Evolutionary conservation across 169 alveolate genomes (phyloP).

Genomic region (Plasmodium gaboni): DNA sequence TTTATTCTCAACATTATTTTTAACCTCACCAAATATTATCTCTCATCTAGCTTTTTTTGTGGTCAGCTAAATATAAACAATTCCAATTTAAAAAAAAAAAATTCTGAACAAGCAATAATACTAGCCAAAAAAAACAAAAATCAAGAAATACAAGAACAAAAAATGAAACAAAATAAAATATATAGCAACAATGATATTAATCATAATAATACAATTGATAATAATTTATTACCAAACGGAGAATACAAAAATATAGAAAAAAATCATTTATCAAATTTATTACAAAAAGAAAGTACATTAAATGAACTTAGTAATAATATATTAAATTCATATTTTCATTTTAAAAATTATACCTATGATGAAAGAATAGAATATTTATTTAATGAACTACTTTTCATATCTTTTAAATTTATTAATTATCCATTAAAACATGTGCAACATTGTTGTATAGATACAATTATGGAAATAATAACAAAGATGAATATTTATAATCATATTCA

Average conservation of each 20-base stretch:
- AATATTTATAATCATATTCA: constrained; percentile 19
- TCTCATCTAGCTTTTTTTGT: neutral
- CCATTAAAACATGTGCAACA: constrained; percentile 34
- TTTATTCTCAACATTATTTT: constrained; percentile 6
- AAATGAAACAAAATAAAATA: neutral
- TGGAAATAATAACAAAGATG: constrained; percentile 14
- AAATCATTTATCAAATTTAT: neutral
- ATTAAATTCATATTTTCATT: neutral
- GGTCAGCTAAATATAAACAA: neutral
- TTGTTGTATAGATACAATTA: constrained; percentile 1
- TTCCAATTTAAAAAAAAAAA: neutral
- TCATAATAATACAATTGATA: neutral
- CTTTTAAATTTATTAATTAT: constrained; percentile 49
- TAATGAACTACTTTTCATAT: constrained; percentile 54
- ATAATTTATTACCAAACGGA: neutral
- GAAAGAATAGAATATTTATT: constrained; percentile 31
- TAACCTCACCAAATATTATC: neutral
- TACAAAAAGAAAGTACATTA: neutral
- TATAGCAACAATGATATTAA: neutral
- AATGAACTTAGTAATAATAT: constrained; percentile 17
- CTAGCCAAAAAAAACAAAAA: neutral
- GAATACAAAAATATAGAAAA: neutral
- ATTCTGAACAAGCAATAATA: neutral
- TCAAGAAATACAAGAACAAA: neutral
- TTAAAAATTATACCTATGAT: neutral